phyloP scores from a whole-genome alignment of 768 basidiomycete species.

The Tylopilus intermedius region DNA sequence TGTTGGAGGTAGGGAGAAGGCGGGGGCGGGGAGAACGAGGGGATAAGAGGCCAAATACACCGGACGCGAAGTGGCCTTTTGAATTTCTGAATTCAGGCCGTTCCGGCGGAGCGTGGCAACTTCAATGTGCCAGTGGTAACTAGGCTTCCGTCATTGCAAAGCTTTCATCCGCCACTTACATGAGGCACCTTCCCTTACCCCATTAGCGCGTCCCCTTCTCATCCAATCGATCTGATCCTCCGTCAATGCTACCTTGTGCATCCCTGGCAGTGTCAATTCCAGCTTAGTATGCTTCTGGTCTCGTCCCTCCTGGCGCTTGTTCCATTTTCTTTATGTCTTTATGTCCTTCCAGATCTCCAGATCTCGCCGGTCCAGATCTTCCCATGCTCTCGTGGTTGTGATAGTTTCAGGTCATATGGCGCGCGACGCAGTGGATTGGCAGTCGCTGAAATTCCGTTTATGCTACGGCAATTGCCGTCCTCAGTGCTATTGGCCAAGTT shows the following conservation, averaged over 20 bases:
- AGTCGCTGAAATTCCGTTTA: no score
- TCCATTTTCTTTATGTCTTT: not conserved
- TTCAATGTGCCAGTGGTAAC: slow-evolving; percentile 11
- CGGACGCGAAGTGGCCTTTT: slow-evolving; percentile 12
- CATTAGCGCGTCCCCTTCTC: slow-evolving; percentile 13
- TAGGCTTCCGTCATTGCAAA: slow-evolving; percentile 21
- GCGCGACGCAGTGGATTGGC: no score
- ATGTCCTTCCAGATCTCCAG: not conserved
- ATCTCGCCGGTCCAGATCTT: not conserved
- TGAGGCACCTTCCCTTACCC: slow-evolving; percentile 11
- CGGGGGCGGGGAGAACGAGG: not conserved
- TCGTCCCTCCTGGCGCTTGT: not conserved
- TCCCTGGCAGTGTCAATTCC: slow-evolving; percentile 8
- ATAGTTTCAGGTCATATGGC: not conserved
- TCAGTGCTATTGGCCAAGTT: no score
- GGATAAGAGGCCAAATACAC: not conserved
- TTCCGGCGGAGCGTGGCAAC: slow-evolving; percentile 10
- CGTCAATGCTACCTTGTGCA: not conserved
- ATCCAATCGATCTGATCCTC: slow-evolving; percentile 16
- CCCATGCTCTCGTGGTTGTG: not conserved
- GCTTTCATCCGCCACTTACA: slow-evolving; percentile 22
- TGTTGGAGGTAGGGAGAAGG: not conserved
- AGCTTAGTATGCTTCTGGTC: not conserved
- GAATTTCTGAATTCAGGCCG: slow-evolving; percentile 1
- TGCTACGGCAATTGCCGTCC: not conserved